These are phyloP conservation scores for Dionaea muscipula DNA, from an alignment of 179 eudicot genomes.

Conservation along the genomic window DNA sequence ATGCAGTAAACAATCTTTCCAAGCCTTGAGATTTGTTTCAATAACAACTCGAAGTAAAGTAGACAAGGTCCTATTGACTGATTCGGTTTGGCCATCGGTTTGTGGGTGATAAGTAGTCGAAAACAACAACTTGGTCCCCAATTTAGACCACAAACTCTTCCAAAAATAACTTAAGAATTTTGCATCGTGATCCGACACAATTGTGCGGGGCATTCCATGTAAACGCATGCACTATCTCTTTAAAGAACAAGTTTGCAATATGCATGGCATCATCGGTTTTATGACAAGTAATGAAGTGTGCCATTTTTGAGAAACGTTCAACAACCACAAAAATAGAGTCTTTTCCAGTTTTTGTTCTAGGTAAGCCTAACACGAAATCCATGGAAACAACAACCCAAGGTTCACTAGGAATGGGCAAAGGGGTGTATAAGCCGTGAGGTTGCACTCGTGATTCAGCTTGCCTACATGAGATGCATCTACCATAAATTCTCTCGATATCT, in stretches of 20 bases:
- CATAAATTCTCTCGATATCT: conserved; percentile 1
- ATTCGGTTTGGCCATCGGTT: neutral
- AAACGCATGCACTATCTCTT: too few species aligned
- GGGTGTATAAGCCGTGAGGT: conserved; percentile 1
- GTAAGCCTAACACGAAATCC: too few species aligned
- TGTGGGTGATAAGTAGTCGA: neutral
- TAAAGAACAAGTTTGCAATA: too few species aligned
- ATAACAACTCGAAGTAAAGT: neutral
- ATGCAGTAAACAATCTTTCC: neutral
- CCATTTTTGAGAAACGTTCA: too few species aligned
- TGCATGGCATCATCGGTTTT: too few species aligned
- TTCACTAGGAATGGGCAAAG: conserved; percentile 1
- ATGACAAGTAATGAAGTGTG: too few species aligned
- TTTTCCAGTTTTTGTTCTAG: too few species aligned
- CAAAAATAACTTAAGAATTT: neutral
- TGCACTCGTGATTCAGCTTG: neutral
- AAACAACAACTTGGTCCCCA: neutral
- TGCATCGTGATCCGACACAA: neutral
- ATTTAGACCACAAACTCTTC: neutral
- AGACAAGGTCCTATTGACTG: neutral
- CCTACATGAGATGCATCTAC: conserved; percentile 2
- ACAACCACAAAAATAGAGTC: too few species aligned
- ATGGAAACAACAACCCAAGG: neutral
- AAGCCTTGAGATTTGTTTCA: neutral
- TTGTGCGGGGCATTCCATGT: neutral